These are phyloP conservation scores for Apiospora marii DNA, from an alignment of 2,329 filamentous ascomycete species.

Conservation along the genomic window DNA sequence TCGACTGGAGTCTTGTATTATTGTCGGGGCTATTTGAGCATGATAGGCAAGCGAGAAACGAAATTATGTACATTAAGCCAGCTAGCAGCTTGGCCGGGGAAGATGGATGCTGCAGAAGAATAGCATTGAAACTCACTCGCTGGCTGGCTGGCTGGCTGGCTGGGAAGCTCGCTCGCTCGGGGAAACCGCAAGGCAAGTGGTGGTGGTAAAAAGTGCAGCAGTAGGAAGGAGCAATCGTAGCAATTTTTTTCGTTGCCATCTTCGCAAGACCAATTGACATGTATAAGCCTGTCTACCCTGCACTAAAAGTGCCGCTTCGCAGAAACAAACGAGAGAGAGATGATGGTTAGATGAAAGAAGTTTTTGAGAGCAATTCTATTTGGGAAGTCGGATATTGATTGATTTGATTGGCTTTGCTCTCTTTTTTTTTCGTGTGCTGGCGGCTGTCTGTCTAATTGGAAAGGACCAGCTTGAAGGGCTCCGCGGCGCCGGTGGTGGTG, in stretches of 20 bases:
- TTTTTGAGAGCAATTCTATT: not conserved
- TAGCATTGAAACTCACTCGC: not conserved
- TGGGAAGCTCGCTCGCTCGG: not conserved
- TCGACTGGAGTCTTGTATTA: slow-evolving; percentile 17
- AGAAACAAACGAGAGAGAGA: slow-evolving; percentile 19
- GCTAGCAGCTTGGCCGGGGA: slow-evolving; percentile 14
- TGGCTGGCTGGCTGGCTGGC: slow-evolving; percentile 4
- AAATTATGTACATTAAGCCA: slow-evolving; percentile 25
- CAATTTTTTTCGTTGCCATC: slow-evolving; percentile 8
- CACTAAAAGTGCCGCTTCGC: slow-evolving; percentile 17
- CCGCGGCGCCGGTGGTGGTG: not conserved
- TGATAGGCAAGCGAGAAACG: slow-evolving; percentile 16
- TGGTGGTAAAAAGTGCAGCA: not conserved
- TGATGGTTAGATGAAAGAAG: not conserved
- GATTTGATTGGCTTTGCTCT: not conserved
- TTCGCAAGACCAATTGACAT: slow-evolving; percentile 16
- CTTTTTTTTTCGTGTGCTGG: not conserved
- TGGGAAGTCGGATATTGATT: not conserved
- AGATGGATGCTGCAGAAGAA: not conserved
- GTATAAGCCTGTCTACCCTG: slow-evolving; percentile 17
- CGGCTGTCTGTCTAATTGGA: slow-evolving; percentile 1
- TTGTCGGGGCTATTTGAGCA: slow-evolving; percentile 4
- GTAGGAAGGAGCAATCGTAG: not conserved
- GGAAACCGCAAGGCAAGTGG: not conserved
- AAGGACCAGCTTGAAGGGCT: slow-evolving; percentile 5